These are phyloP conservation scores for Rhizophagus sp. DNA, from an alignment of 192 early-diverging fungal species.

Conservation along the genomic window DNA sequence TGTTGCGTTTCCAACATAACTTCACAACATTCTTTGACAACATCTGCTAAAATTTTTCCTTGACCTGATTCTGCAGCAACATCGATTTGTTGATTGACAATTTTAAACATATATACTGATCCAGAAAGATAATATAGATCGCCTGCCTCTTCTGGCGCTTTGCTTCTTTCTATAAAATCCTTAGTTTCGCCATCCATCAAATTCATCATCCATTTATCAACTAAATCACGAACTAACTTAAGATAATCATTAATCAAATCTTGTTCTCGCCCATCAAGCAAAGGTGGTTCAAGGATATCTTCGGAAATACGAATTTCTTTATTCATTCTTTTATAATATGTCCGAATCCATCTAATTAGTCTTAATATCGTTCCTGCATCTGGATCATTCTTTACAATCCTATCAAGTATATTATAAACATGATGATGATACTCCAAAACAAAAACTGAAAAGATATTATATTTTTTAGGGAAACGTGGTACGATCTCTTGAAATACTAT, in stretches of 20 bases:
- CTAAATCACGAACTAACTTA: conserved; percentile 81
- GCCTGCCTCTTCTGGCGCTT: conserved; percentile 75
- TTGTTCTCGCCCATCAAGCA: conserved; percentile 94
- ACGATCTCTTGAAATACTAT: conserved; percentile 86
- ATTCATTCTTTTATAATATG: conserved; percentile 90
- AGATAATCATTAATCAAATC: conserved; percentile 87
- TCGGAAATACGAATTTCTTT: conserved; percentile 82
- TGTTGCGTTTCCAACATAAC: conserved; percentile 83
- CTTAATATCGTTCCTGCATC: conserved; percentile 88
- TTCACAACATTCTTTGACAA: conserved; percentile 75
- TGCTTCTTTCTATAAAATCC: conserved; percentile 71
- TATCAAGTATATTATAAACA: conserved; percentile 80
- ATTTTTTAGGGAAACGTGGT: conserved; percentile 86
- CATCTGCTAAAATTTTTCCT: conserved; percentile 88
- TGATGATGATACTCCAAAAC: conserved; percentile 95
- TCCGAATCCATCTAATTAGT: conserved; percentile 86
- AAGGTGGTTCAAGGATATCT: conserved; percentile 85
- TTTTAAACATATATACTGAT: conserved; percentile 92
- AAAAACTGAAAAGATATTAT: conserved; percentile 94
- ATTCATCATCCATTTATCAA: conserved; percentile 91
- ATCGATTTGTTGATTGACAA: conserved; percentile 97
- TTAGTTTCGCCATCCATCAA: conserved; percentile 81
- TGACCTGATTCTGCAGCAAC: conserved; percentile 81
- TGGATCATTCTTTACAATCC: conserved; percentile 68
- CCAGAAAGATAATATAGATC: conserved; percentile 83